phyloP scores from a whole-genome alignment of 345 rosid species.

The Salix viminalis region DNA sequence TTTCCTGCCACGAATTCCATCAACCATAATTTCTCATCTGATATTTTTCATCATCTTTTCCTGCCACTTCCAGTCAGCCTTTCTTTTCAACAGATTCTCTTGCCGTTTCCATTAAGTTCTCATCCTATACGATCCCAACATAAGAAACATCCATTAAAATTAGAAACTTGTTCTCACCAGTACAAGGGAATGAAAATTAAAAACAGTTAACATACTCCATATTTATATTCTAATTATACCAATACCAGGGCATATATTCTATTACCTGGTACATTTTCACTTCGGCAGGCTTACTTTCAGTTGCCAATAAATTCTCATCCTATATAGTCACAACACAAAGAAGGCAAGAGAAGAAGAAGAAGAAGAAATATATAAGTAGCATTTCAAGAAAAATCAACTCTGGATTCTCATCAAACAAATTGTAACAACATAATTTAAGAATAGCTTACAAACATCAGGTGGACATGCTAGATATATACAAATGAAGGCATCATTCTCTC shows the following conservation, averaged over 20 bases:
- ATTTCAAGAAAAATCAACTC: background rate
- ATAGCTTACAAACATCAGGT: background rate
- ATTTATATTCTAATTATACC: no score
- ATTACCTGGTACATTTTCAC: no score
- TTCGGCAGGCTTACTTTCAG: no score
- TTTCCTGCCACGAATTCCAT: no score
- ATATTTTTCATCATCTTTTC: slow-evolving; percentile 12
- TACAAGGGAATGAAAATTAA: no score
- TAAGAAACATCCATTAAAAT: background rate
- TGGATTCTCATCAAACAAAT: background rate
- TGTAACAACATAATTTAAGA: background rate
- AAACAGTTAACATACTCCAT: no score
- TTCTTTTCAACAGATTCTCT: slow-evolving; percentile 1
- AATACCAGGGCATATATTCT: no score
- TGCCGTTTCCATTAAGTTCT: slow-evolving; percentile 5
- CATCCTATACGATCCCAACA: slow-evolving; percentile 8
- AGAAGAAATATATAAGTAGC: background rate
- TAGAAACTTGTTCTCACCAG: no score
- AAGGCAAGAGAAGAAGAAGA: no score
- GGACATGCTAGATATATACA: background rate
- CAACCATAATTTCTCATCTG: no score
- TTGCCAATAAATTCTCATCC: no score
- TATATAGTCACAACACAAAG: no score
- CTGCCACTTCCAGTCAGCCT: slow-evolving; percentile 7
- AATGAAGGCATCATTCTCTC: background rate